Percentiles rank a stretch among this genome's conserved stretches.
phyloP scores from a whole-genome alignment of 768 basidiomycete species.

The Tulasnella sp. region DNA sequence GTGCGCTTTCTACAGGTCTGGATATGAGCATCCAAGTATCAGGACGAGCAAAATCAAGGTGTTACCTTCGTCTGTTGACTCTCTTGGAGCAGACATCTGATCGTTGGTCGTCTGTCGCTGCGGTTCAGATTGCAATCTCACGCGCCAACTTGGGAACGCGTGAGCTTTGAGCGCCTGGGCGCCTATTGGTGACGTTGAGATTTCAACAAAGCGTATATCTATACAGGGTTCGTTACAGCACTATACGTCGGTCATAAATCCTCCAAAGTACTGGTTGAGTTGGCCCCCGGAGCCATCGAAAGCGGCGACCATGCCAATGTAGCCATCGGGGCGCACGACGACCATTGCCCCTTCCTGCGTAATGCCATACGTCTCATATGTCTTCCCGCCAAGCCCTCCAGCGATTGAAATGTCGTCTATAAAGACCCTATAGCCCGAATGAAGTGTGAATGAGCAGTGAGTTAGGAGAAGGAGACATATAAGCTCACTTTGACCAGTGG shows the following conservation, averaged over 20 bases:
- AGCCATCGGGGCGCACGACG: slow-evolving; percentile 54
- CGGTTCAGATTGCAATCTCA: no score
- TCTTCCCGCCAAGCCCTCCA: slow-evolving; percentile 39
- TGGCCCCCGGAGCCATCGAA: slow-evolving; percentile 26
- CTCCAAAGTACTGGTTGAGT: slow-evolving; percentile 13
- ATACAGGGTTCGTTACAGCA: no score
- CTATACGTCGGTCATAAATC: slow-evolving; percentile 1
- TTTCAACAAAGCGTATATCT: no score
- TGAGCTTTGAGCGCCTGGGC: no score
- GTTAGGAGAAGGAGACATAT: not conserved
- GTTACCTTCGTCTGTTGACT: slow-evolving; percentile 18
- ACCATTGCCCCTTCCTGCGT: slow-evolving; percentile 38
- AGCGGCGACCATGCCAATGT: slow-evolving; percentile 46
- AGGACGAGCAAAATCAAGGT: not conserved
- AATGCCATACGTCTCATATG: slow-evolving; percentile 48
- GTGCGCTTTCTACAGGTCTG: slow-evolving; percentile 42
- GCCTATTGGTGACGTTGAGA: no score
- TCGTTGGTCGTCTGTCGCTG: no score
- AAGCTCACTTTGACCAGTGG: slow-evolving; percentile 48
- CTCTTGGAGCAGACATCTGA: slow-evolving; percentile 16
- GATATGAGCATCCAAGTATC: not conserved
- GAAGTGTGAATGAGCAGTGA: not conserved
- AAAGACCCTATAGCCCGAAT: slow-evolving; percentile 35
- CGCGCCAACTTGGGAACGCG: no score
- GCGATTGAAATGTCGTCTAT: slow-evolving; percentile 44